phyloP scores from a whole-genome alignment of 805 yeast genomes.

The Ogataea saltuana region DNA sequence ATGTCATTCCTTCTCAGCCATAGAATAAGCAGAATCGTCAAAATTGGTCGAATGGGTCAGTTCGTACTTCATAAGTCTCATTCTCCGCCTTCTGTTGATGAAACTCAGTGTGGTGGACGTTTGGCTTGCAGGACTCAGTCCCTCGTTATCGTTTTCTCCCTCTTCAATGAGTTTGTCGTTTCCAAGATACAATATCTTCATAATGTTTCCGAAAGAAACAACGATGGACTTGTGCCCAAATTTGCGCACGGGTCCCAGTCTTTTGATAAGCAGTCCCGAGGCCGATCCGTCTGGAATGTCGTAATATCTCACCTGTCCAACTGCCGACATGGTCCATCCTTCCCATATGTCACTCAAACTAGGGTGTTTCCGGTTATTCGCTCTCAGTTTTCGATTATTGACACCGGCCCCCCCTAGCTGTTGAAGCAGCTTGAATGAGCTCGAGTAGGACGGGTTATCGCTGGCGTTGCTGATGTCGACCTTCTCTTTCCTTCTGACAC shows the following conservation, averaged over 20 bases:
- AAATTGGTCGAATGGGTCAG: slow-evolving; percentile 40
- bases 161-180: slow-evolving; percentile 69
- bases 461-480: slow-evolving; percentile 26
- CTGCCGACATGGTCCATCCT: slow-evolving; percentile 75
- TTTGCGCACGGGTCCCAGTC: slow-evolving; percentile 60
- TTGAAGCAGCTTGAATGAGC: slow-evolving; percentile 18
- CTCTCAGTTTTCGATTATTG: slow-evolving; percentile 6
- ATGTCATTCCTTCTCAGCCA: not conserved
- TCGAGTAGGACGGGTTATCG: slow-evolving; percentile 15
- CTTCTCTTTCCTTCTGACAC: slow-evolving; percentile 50
- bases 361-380: slow-evolving; percentile 27
- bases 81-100: slow-evolving; percentile 38
- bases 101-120: slow-evolving; percentile 34
- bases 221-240: slow-evolving; percentile 80
- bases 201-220: slow-evolving; percentile 69
- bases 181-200: slow-evolving; percentile 75
- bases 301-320: slow-evolving; percentile 61
- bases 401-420: slow-evolving; percentile 11
- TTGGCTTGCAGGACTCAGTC: slow-evolving; percentile 35
- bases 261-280: slow-evolving; percentile 50
- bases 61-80: slow-evolving; percentile 37
- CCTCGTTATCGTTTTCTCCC: slow-evolving; percentile 48
- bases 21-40: slow-evolving; percentile 21
- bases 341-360: slow-evolving; percentile 61
- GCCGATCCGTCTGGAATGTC: slow-evolving; percentile 53